Evolutionary conservation across 2,329 filamentous ascomycete genomes (phyloP), one percentile per base, ranked within the genome.

Genomic region (Trichophyton simii): DNA sequence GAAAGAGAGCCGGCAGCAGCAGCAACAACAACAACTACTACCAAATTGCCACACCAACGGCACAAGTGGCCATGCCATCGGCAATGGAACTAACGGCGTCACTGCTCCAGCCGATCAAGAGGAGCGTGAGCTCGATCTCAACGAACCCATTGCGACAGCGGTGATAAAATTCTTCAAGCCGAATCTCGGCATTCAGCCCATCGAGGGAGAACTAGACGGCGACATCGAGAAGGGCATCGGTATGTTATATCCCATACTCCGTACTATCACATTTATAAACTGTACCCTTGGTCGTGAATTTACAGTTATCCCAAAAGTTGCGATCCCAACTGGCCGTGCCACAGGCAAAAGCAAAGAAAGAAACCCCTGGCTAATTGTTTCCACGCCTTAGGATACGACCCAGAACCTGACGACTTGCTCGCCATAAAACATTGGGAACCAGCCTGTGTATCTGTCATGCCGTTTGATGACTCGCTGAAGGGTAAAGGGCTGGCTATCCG

Each of bases 141-240:
- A 48, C 18, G 54, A 57, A 20, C 63, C 63, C 9, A 59, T 64
- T 20, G 63, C 63, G 0, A 44, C 48, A 1, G 63, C 63, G 4
- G 46, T 59, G 54, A 57, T 64, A 41, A 62, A 62, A 60, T 64
- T 59, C 50, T 60, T 62, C 36, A 62, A 64, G 6, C 55, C 58
- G 2, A 20, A 25, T 11, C n/a, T 62, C 5, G 61, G 59, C 5
- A 25, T 46, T 18, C 41, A 50, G 58, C 41, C 58, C n/a, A 44
- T 59, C 8, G 58, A 59, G 41, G 41, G 25, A 15, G 18, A 46
- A 20, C 31, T 55, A 9, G 52, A 55, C 15, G 52, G 52, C 8
- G 55, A 58, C 41, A 15, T 58, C 38, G 55, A 44, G 28, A 44
- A 44, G 2, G 55, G 55, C 20, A 58, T 58, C 22, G 55, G 55